Evolutionary conservation across 2,329 filamentous ascomycete genomes (phyloP), one percentile per base, ranked within the genome.

Genomic region (Penicillium sp.): DNA sequence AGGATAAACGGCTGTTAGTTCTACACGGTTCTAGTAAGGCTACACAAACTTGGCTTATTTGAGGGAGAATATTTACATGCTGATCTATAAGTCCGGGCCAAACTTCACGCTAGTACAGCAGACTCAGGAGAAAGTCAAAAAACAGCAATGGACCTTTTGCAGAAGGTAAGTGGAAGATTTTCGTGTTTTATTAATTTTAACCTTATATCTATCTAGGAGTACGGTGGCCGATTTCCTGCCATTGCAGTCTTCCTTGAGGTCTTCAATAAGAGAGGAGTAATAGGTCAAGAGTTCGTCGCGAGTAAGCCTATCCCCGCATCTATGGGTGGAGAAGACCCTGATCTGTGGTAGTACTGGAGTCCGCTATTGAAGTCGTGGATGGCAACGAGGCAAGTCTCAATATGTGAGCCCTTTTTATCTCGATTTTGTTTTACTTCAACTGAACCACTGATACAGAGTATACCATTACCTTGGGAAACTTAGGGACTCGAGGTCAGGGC

Each of bases 391-490:
- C 81, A 0, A 89, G 85, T 53, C 87, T 95, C 68, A 88, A 85
- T 64, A 80, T 81, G 82, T 84, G 67, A 55, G 78, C 67, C 7
- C 30, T 38, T 52, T 30, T 13, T 26, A 55, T 13, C 19, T 35
- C 23, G 4, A 52, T n/a, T 23, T 13, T 19, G 11, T 64, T 31
- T 61, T 23, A 47, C 35, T 11, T 13, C 15, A 15, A 29, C 58
- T 60, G 55, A 53, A 7, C 17, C 44, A 13, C 13, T 8, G 17
- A 26, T 30, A 35, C 31, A 79, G 78, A 41, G 67, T 95, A 13
- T 81, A 93, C 66, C 83, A 89, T 67, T 86, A 92, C 66, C 84
- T 92, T 51, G 85, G 88, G 58, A 87, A 86, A 64, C 78, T 95
- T 2, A 85, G 87, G 60, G 77, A 81, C 23, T 85, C 82, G 68